phyloP scores from a whole-genome alignment of 805 yeast species.

The Wickerhamomyces bovis region DNA sequence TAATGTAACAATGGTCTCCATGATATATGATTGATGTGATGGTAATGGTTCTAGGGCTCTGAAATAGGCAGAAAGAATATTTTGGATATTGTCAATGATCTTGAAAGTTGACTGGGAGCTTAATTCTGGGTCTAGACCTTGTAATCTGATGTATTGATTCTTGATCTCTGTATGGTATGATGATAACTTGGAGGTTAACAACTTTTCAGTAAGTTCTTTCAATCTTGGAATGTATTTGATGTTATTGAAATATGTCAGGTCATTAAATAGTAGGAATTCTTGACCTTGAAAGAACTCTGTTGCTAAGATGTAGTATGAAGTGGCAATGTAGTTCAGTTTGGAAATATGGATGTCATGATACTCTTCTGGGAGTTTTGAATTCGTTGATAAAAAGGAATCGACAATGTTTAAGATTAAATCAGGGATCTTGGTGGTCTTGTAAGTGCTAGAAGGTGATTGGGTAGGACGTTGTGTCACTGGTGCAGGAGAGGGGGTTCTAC shows the following conservation, averaged over 20 bases:
- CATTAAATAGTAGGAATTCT: conserved; percentile 18
- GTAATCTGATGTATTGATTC: conserved; percentile 3
- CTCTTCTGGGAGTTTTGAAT: conserved; percentile 4
- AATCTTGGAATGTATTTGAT: conserved; percentile 20
- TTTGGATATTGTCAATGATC: conserved; percentile 12
- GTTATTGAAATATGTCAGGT: conserved; percentile 8
- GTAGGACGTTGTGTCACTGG: background rate
- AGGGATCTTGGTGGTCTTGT: conserved; percentile 10
- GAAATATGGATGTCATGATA: conserved; percentile 10
- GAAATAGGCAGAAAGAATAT: background rate
- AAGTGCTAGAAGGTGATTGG: background rate
- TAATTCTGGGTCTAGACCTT: conserved; percentile 17
- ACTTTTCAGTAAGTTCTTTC: conserved; percentile 36
- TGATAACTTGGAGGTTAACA: conserved; percentile 9
- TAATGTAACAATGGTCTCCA: conserved; percentile 15
- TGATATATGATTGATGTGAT: background rate
- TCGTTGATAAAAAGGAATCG: conserved; percentile 12
- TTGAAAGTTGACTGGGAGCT: conserved; percentile 9
- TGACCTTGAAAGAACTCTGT: conserved; percentile 8
- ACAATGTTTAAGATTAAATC: conserved; percentile 8
- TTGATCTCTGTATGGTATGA: conserved; percentile 8
- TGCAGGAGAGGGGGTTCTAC: conserved; percentile 8
- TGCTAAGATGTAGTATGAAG: conserved; percentile 15
- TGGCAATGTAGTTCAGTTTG: conserved; percentile 14
- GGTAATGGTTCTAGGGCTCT: background rate